These are phyloP conservation scores for Alisma plantagoaquatica DNA, from an alignment of 106 monocot species.

Conservation along the genomic window DNA sequence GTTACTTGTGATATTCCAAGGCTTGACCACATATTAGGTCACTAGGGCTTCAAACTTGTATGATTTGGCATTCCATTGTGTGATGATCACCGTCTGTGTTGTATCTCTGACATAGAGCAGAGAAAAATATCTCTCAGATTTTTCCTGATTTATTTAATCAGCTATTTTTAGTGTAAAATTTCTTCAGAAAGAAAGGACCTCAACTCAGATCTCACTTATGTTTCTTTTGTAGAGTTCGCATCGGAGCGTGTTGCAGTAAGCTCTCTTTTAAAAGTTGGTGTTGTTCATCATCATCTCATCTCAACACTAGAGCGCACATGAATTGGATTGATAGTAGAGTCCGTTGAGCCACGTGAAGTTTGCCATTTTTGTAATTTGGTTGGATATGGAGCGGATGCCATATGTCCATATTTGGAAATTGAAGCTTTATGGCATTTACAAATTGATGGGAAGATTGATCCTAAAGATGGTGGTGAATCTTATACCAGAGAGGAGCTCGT, in stretches of 20 bases:
- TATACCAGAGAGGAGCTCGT: constrained; percentile 63
- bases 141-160: no score
- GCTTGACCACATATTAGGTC: background rate
- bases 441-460: constrained; percentile 83
- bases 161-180: no score
- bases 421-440: constrained; percentile 81
- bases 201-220: background rate
- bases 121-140: no score
- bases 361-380: constrained; percentile 91
- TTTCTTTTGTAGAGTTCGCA: constrained; percentile 46
- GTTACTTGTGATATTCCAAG: background rate
- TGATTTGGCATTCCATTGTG: no score
- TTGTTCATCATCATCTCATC: constrained; percentile 88
- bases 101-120: no score
- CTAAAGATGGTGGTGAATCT: constrained; percentile 43
- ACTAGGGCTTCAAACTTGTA: no score
- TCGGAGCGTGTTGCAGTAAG: constrained; percentile 69
- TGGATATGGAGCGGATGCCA: constrained; percentile 91
- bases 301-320: constrained; percentile 83
- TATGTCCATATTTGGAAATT: constrained; percentile 84
- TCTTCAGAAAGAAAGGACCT: no score
- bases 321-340: constrained; percentile 72
- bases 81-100: no score
- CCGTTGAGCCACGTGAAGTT: constrained; percentile 96
- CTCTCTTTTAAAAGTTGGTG: constrained; percentile 88